Evolutionary conservation across 306 rosid genomes (phyloP).

Genomic region (Cyclanthera cordifolia): DNA sequence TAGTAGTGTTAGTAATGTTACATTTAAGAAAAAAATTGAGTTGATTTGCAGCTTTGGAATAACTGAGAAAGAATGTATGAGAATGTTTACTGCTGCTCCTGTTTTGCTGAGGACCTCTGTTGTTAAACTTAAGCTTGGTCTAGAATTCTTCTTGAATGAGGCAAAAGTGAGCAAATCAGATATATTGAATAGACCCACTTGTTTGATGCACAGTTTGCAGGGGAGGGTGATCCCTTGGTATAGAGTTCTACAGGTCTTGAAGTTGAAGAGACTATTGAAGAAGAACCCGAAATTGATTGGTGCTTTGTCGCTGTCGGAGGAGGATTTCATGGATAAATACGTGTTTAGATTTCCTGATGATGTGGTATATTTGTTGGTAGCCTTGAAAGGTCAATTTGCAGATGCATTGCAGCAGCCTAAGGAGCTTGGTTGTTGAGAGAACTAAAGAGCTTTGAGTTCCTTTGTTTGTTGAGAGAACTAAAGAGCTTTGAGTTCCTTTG

Average conservation of each 20-base stretch:
- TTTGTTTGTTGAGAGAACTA: too few relatives aligned
- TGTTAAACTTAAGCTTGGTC: slow-evolving; percentile 30
- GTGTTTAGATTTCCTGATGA: slow-evolving; percentile 23
- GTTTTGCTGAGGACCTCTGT: slow-evolving; percentile 29
- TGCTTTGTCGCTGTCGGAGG: slow-evolving; percentile 19
- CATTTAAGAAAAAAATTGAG: slow-evolving; percentile 29
- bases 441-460: too few relatives aligned
- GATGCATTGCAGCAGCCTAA: slow-evolving; percentile 14
- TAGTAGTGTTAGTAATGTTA: slow-evolving; percentile 20
- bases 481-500: too few relatives aligned
- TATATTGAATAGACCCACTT: slow-evolving; percentile 19
- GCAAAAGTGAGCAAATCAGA: slow-evolving; percentile 25
- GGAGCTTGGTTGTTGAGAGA: too few relatives aligned
- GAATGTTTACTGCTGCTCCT: slow-evolving; percentile 37
- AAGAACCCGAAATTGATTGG: slow-evolving; percentile 18
- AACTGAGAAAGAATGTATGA: slow-evolving; percentile 30
- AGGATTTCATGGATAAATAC: slow-evolving; percentile 28
- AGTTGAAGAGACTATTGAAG: slow-evolving; percentile 21
- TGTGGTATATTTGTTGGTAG: slow-evolving; percentile 26
- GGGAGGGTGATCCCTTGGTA: slow-evolving; percentile 39
- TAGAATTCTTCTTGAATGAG: slow-evolving; percentile 36
- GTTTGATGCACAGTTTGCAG: slow-evolving; percentile 38
- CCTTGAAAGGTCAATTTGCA: slow-evolving; percentile 24
- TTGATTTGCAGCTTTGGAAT: slow-evolving; percentile 31
- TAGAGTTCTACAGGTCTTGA: slow-evolving; percentile 32